Base-by-base conservation (phyloP, 176 grass and related monocot species). In the Eleusine indica region DNA sequence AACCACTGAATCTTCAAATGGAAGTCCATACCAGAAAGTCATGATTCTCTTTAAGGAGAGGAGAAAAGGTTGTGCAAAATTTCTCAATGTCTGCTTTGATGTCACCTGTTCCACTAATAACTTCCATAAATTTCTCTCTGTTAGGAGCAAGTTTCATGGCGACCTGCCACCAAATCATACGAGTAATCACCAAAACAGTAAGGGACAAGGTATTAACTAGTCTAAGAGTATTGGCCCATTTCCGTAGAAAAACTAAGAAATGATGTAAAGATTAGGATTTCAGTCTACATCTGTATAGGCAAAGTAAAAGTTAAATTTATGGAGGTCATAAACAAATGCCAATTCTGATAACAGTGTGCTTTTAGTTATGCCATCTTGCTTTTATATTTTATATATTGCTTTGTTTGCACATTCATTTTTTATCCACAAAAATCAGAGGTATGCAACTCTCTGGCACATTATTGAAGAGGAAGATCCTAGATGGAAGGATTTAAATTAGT, bases 81-180 rank as follows among this genome's bases (percentile, higher is more conserved):
- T 88, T 98, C 88, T 92, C 91, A 71, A 93, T 98, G 75, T 98
- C 95, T 70, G 89, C 85, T 43, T 98, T 95, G 72, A 98, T 88
- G 82, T 98, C 92, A 78, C 92, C 92, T 0, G 90, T 88, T 61
- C 92, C 89, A 29, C 84, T 78, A 43, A 98, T 90, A 70, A 98
- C 91, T 17, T 95, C 92, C 95, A 98, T 98, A 92, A 98, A 98
- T 80, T 98, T 98, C 9, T 95, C 90, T 90, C 91, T 90, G 35
- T 93, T 87, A 74, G 95, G 95, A 73, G 92, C 92, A 75, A 98
- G 87, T 74, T 95, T 98, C 95, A 98, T 95, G 28, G 95, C 95
- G 47, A 98, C 70, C 95, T 98, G 87, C 19, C 60, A 52, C 62
- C 69, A 77, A 32, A 39, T 43, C 46, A 60, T 21, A 82, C 37